These are phyloP conservation scores for Xanthoconium stramineum DNA, from an alignment of 768 basidiomycete species.

Conservation along the genomic window DNA sequence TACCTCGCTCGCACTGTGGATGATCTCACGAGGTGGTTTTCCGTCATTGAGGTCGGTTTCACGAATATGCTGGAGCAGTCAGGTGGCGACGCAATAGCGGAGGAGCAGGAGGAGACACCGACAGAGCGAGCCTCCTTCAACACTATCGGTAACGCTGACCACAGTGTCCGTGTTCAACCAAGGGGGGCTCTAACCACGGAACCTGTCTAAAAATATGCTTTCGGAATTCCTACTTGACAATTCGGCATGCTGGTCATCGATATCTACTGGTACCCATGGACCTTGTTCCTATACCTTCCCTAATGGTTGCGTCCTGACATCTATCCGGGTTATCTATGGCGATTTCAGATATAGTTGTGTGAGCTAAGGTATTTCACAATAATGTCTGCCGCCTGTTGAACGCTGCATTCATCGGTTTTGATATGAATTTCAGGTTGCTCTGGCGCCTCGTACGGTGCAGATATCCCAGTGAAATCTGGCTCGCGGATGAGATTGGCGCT, in stretches of 20 bases:
- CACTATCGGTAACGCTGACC: conserved; percentile 5
- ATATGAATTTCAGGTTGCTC: conserved; percentile 86
- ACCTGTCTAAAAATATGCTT: conserved; percentile 11
- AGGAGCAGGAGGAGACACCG: conserved; percentile 54
- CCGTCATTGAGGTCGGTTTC: conserved; percentile 69
- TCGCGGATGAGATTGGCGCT: conserved; percentile 4
- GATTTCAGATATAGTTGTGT: conserved; percentile 53
- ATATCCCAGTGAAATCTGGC: conserved; percentile 95
- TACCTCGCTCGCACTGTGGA: conserved; percentile 75
- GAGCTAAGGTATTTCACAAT: conserved; percentile 77
- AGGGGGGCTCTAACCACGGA: conserved; percentile 17
- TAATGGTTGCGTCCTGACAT: conserved; percentile 7
- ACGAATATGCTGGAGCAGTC: conserved; percentile 58
- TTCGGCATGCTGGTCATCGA: conserved; percentile 11
- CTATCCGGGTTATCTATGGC: conserved; percentile 18
- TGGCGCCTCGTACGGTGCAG: conserved; percentile 94
- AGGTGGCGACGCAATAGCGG: conserved; percentile 53
- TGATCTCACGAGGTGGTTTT: conserved; percentile 74
- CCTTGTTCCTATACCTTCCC: conserved; percentile 9
- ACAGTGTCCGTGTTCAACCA: conserved; percentile 5
- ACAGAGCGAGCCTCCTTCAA: conserved; percentile 20
- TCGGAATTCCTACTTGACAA: conserved; percentile 5
- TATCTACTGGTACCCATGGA: conserved; percentile 16
- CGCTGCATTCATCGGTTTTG: conserved; percentile 76
- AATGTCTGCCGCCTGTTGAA: conserved; percentile 70